These are phyloP conservation scores for Flaveria trinervia DNA, from an alignment of 129 eudicot genomes.

Conservation along the genomic window DNA sequence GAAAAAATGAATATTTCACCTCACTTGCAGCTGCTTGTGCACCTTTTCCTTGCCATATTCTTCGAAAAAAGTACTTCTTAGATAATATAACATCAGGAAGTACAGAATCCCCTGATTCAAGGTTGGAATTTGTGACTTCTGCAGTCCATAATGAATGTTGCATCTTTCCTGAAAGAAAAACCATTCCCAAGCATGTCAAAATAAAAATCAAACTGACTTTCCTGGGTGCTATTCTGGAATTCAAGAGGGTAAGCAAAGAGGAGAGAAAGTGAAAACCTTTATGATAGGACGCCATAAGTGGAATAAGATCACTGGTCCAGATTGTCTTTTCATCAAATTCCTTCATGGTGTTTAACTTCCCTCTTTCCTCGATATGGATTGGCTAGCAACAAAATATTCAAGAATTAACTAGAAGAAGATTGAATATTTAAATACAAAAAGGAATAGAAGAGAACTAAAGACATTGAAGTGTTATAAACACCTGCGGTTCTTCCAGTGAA, in stretches of 20 bases:
- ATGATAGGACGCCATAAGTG: slow-evolving; percentile 86
- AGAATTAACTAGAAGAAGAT: slow-evolving; percentile 21
- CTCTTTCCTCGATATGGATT: slow-evolving; percentile 83
- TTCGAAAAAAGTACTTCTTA: slow-evolving; percentile 62
- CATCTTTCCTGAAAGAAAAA: slow-evolving; percentile 62
- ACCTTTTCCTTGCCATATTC: slow-evolving; percentile 98
- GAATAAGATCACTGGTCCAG: slow-evolving; percentile 84
- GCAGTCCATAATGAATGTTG: slow-evolving; percentile 92
- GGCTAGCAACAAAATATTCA: slow-evolving; percentile 45
- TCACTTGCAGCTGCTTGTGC: slow-evolving; percentile 87
- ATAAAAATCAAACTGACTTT: slow-evolving; percentile 22
- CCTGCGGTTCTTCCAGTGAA: slow-evolving; percentile 92
- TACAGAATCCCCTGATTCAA: slow-evolving; percentile 37
- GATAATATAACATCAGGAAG: slow-evolving; percentile 48
- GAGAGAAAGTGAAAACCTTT: slow-evolving; percentile 53
- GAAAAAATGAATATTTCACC: slow-evolving; percentile 47
- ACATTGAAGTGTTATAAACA: slow-evolving; percentile 26
- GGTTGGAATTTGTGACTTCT: slow-evolving; percentile 51
- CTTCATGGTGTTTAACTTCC: slow-evolving; percentile 63
- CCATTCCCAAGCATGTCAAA: slow-evolving; percentile 25
- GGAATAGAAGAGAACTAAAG: slow-evolving; percentile 1
- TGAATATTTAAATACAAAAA: slow-evolving; percentile 13
- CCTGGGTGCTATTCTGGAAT: slow-evolving; percentile 5
- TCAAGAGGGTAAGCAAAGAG: slow-evolving; percentile 7
- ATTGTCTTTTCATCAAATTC: slow-evolving; percentile 94